phyloP scores from a whole-genome alignment of 2,329 filamentous ascomycete genomes.

The Harringtonia lauricola region DNA sequence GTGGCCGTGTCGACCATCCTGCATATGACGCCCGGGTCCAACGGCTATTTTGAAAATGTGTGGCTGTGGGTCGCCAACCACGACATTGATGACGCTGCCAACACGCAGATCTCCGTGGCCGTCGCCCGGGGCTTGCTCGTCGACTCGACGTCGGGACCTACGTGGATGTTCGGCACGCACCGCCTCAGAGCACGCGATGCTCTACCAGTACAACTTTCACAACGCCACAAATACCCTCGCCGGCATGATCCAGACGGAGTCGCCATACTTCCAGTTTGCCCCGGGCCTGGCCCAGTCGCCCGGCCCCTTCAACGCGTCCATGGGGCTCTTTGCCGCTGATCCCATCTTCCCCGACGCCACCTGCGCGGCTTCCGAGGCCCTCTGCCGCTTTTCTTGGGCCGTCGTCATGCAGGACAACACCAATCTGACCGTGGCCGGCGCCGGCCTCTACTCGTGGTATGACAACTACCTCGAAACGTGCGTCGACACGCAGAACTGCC shows the following conservation, averaged over 20 bases:
- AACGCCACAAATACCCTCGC: conserved; percentile 33
- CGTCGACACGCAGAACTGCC: conserved; percentile 9
- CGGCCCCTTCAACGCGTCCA: conserved; percentile 20
- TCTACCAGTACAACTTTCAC: conserved; percentile 36
- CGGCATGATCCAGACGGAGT: conserved; percentile 29
- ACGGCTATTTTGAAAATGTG: conserved; percentile 32
- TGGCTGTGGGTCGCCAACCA: conserved; percentile 63
- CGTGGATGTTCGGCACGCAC: conserved; percentile 27
- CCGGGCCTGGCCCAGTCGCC: conserved; percentile 31
- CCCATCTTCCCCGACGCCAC: not conserved
- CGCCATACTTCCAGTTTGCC: conserved; percentile 24
- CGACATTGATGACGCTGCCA: conserved; percentile 7
- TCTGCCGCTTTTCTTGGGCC: not conserved
- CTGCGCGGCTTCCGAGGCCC: not conserved
- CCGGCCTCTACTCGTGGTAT: not conserved
- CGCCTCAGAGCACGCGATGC: conserved; percentile 32
- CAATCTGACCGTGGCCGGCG: conserved; percentile 2
- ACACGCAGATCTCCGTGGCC: conserved; percentile 5
- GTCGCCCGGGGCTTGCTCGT: conserved; percentile 12
- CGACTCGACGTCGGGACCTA: conserved; percentile 15
- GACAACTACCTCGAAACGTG: conserved; percentile 2
- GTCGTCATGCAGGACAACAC: too few relatives aligned
- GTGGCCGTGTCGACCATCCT: conserved; percentile 46
- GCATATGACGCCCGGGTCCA: conserved; percentile 33
- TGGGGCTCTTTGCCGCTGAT: not conserved